Conservation (phyloP, 805 yeast genomes). For the Wickerhamomyces ciferrii region DNA sequence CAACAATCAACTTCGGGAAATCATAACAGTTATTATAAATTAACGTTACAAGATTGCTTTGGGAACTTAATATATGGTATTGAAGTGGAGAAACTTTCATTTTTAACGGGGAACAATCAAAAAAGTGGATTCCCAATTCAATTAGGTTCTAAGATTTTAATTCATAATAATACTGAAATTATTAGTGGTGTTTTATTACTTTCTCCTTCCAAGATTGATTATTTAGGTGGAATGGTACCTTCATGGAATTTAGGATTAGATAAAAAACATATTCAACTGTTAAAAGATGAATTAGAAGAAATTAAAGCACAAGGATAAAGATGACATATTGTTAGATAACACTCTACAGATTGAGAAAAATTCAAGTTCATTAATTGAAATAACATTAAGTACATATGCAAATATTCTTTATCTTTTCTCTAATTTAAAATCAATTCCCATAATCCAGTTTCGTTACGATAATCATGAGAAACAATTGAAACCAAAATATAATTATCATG, state of each 20-base stretch:
- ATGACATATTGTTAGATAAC: too few relatives aligned
- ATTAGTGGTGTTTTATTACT: constrained; percentile 40
- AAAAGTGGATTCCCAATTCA: constrained; percentile 31
- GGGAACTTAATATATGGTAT: constrained; percentile 53
- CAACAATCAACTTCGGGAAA: too few relatives aligned
- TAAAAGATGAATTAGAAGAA: constrained; percentile 22
- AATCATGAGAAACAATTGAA: constrained; percentile 86
- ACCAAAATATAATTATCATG: constrained; percentile 66
- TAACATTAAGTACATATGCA: neutral
- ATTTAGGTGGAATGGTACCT: constrained; percentile 33
- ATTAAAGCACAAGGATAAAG: constrained; percentile 1
- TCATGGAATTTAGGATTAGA: constrained; percentile 32
- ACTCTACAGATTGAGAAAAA: neutral
- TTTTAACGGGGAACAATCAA: constrained; percentile 28
- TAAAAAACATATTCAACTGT: constrained; percentile 22
- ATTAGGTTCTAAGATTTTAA: constrained; percentile 53
- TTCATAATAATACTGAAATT: constrained; percentile 39
- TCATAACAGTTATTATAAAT: constrained; percentile 35
- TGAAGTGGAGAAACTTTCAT: constrained; percentile 48
- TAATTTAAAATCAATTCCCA: constrained; percentile 56
- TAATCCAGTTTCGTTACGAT: constrained; percentile 61
- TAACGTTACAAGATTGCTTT: constrained; percentile 49
- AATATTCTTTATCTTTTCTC: too few relatives aligned
- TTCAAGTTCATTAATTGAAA: neutral
- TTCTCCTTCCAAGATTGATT: constrained; percentile 22